Conservation (phyloP, 306 rosid species). For the Castanospermum australe region DNA sequence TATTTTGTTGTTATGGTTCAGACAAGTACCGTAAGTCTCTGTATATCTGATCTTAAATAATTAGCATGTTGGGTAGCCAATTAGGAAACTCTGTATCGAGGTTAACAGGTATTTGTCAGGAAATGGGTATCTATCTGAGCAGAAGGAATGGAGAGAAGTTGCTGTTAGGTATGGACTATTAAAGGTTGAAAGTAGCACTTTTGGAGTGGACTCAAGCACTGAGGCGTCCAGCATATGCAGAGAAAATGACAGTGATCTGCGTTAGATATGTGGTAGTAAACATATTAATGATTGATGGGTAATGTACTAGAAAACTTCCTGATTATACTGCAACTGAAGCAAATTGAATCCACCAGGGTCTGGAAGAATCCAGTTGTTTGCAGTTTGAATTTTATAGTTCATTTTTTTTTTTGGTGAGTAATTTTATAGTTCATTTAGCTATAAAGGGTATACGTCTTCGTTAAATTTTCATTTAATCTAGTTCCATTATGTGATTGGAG, state of each 20-base stretch:
- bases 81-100: slow-evolving; percentile 30
- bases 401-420: too few species aligned
- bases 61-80: slow-evolving; percentile 29
- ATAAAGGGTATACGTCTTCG: too few species aligned
- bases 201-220: neutral
- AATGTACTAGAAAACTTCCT: neutral
- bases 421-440: too few species aligned
- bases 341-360: neutral
- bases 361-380: neutral
- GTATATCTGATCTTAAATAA: neutral
- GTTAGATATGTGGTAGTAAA: neutral
- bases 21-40: neutral
- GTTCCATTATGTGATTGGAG: neutral
- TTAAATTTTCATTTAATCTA: neutral
- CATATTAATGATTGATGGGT: neutral
- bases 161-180: slow-evolving; percentile 11
- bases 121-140: slow-evolving; percentile 14
- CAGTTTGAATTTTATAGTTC: neutral
- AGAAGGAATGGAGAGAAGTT: slow-evolving; percentile 38
- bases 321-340: neutral
- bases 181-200: slow-evolving; percentile 24
- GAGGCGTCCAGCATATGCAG: neutral
- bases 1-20: neutral
- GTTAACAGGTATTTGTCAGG: slow-evolving; percentile 28
- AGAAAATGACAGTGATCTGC: neutral